Percentiles rank a stretch among this genome's conserved stretches.
These are phyloP conservation scores for Vitis labrusca DNA, from an alignment of 164 flowering plant species.

Conservation along the genomic window DNA sequence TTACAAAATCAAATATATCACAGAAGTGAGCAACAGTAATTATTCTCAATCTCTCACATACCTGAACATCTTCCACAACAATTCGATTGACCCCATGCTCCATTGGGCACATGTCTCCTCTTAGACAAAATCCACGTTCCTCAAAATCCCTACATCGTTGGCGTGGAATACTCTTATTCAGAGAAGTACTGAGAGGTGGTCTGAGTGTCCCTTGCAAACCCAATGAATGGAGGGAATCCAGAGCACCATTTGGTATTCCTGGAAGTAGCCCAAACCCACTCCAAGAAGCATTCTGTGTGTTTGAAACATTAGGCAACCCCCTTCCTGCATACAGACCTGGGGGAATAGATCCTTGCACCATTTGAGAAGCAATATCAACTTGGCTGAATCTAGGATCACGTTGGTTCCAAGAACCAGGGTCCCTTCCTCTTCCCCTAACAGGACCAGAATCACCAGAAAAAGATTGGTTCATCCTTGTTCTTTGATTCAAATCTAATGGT, in stretches of 20 bases:
- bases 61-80: slow-evolving; percentile 98
- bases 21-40: neutral
- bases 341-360: slow-evolving; percentile 54
- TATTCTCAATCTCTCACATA: slow-evolving; percentile 19
- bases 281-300: slow-evolving; percentile 63
- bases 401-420: slow-evolving; percentile 52
- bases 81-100: slow-evolving; percentile 96
- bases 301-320: slow-evolving; percentile 65
- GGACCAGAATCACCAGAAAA: slow-evolving; percentile 49
- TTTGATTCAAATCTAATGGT: slow-evolving; percentile 49
- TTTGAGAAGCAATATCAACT: slow-evolving; percentile 64
- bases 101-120: slow-evolving; percentile 99
- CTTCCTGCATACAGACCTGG: slow-evolving; percentile 60
- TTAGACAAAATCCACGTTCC: slow-evolving; percentile 95
- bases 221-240: slow-evolving; percentile 68
- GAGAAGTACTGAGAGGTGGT: slow-evolving; percentile 54
- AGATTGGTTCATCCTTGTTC: slow-evolving; percentile 47
- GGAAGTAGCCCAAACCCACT: slow-evolving; percentile 69
- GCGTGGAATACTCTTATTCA: slow-evolving; percentile 60
- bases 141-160: slow-evolving; percentile 94
- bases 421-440: slow-evolving; percentile 79
- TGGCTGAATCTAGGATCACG: slow-evolving; percentile 63
- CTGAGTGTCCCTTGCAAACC: slow-evolving; percentile 59
- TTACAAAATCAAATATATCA: neutral
- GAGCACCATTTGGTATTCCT: slow-evolving; percentile 71